These are phyloP conservation scores for Xylaria longipes DNA, from an alignment of 495 filamentous ascomycete species.

Conservation along the genomic window DNA sequence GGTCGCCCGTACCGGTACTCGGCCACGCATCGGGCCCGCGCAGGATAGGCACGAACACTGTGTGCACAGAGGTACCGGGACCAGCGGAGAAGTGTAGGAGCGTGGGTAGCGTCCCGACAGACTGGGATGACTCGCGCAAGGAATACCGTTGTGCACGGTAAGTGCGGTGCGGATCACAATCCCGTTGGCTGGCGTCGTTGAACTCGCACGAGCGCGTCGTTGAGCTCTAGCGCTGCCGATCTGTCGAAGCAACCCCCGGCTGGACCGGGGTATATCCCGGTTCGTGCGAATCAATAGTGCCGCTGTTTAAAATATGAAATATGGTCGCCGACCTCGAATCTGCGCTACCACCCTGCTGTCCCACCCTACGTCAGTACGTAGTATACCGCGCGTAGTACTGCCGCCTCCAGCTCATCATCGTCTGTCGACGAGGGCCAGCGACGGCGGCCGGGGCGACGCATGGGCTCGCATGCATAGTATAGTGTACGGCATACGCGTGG, in stretches of 20 bases:
- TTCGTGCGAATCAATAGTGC: slow-evolving; percentile 25
- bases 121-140: slow-evolving; percentile 32
- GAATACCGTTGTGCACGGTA: slow-evolving; percentile 28
- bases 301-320: slow-evolving; percentile 24
- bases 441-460: not conserved
- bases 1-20: not conserved
- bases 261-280: slow-evolving; percentile 23
- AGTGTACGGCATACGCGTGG: slow-evolving; percentile 9
- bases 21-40: not conserved
- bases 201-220: slow-evolving; percentile 14
- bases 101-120: slow-evolving; percentile 24
- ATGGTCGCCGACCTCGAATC: slow-evolving; percentile 29
- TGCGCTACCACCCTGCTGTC: slow-evolving; percentile 24
- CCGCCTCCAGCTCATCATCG: slow-evolving; percentile 10
- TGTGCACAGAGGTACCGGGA: not conserved
- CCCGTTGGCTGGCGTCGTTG: slow-evolving; percentile 29
- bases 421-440: not conserved
- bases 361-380: slow-evolving; percentile 15
- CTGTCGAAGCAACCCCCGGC: slow-evolving; percentile 12
- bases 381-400: not conserved
- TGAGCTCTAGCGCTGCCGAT: slow-evolving; percentile 26
- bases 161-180: slow-evolving; percentile 29
- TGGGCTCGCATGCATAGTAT: slow-evolving; percentile 12
- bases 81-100: not conserved
- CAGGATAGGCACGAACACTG: not conserved